Evolutionary conservation across 345 rosid species (phyloP), one percentile per base, ranked within the genome.

Genomic region (Stellera chamaejasme): DNA sequence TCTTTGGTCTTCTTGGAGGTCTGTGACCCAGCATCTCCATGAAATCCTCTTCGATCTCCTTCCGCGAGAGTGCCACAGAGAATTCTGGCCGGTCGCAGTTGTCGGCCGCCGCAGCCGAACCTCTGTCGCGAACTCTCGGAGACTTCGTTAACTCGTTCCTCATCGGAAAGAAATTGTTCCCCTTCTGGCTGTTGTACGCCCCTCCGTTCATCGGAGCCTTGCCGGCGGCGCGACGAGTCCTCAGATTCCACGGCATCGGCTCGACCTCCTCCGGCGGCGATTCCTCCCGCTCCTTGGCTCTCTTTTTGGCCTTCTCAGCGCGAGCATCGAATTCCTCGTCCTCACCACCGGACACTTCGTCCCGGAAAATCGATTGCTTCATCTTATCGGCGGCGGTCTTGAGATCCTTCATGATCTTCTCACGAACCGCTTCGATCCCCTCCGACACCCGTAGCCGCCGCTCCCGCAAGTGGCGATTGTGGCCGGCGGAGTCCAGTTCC

Each of bases 21-120:
- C 73, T 58, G 5, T 67, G 79, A 14, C 87, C 79, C 0, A 65
- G 10, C 53, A 84, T 65, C 72, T 15, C 55, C 75, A 76, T 52
- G 56, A 66, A 84, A 68, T 90, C 97, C 12, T 75, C 81, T 51
- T 84, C 88, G 65, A 86, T 71, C 82, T 90, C 97, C 68, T 79
- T 77, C 83, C 57, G 84, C 28, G 77, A 41, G 47, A 90, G 61
- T 43, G 76, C 9, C 67, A 75, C 66, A 3, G 70, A 42, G 47
- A 92, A 72, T 60, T 74, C 75, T 10, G 48, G 42, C 52, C 79
- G 73, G 60, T 50, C 65, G 77, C 67, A 62, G 81, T 58, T 69
- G 61, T 69, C 74, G 56, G 53, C 39, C 46, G 13, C 52, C 44
- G 16, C 51, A 56, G 60, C 56, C 65, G 63, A 50, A 58, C 25